phyloP scores from a whole-genome alignment of 2,329 filamentous ascomycete genomes.

The Aspergillus fumigatiaffinis region DNA sequence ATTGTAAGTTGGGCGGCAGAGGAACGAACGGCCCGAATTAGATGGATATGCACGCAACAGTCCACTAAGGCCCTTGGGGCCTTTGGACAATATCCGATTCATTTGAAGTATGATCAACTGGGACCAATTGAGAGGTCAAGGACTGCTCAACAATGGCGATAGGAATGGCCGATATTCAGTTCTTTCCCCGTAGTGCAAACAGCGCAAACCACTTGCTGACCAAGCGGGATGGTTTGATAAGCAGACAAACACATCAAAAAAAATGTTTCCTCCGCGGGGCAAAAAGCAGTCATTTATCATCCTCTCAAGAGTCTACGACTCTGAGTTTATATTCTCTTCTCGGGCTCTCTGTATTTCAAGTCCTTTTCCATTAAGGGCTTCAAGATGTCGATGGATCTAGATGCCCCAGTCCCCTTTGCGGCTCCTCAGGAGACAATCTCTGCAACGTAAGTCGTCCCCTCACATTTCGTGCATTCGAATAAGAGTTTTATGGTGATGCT shows the following conservation, averaged over 20 bases:
- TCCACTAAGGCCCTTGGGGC: slow-evolving; percentile 26
- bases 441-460: slow-evolving; percentile 50
- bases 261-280: not conserved
- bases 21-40: slow-evolving; percentile 16
- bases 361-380: not conserved
- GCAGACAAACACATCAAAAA: not conserved
- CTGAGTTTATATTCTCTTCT: not conserved
- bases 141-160: not conserved
- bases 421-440: slow-evolving; percentile 37
- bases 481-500: slow-evolving; percentile 12
- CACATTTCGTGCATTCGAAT: not conserved
- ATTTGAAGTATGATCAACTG: slow-evolving; percentile 19
- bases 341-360: not conserved
- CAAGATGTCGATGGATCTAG: slow-evolving; percentile 52
- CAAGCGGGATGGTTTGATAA: not conserved
- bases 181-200: not conserved
- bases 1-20: slow-evolving; percentile 13
- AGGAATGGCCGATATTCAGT: not conserved
- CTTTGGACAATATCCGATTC: slow-evolving; percentile 30
- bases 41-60: slow-evolving; percentile 25
- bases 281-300: not conserved
- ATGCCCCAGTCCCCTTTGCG: slow-evolving; percentile 51
- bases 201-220: not conserved
- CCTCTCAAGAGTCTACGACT: not conserved
- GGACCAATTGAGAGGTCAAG: not conserved